Evolutionary conservation across 2,329 filamentous ascomycete species (phyloP), one percentile per base, ranked within the genome.

Genomic region (Dactylellina haptotyla): DNA sequence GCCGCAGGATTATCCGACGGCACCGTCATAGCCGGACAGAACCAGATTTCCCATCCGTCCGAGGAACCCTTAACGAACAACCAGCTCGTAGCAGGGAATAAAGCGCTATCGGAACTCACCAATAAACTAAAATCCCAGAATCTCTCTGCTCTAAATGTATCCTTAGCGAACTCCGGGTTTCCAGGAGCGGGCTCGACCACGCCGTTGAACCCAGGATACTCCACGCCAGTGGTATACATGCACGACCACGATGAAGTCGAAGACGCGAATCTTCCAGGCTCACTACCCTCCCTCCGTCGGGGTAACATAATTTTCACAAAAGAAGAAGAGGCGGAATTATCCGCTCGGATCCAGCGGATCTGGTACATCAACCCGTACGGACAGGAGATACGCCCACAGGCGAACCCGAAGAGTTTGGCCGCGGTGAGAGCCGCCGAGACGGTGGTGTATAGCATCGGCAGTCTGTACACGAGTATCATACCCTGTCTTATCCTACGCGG

Each of bases 331-430:
- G 87, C 91, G 73, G 91, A 94, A 62, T 84, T 98, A 0, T 86
- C 91, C 0, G 85, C 90, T 0, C 86, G 91, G 26, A 96, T 98
- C 77, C 84, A 89, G 62, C 84, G 93, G 1, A 85, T 98, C 30
- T 98, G 93, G 92, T 98, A 98, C 83, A 98, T 98, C 82, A 98
- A 97, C 79, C 94, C 94, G 0, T 98, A 97, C 80, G 94, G 94
- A n/a, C 92, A 97, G 79, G 93, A 97, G 81, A 97, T 98, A 76
- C 87, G 89, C 16, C 91, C 93, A 0, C 86, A 89, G 0, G 90
- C 92, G 1, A 98, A 97, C 78, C 89, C 92, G 0, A 88, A 92
- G 56, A 92, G 94, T 0, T 78, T 96, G 0, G 85, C 87, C 5
- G 87, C 92, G 0, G 80, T 98, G 0, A 82, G 83, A 14, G 82